Percentiles rank a stretch among this genome's conserved stretches.
Evolutionary conservation across 208 protist genomes (phyloP).

Genomic region (Trypanosoma boissoni): DNA sequence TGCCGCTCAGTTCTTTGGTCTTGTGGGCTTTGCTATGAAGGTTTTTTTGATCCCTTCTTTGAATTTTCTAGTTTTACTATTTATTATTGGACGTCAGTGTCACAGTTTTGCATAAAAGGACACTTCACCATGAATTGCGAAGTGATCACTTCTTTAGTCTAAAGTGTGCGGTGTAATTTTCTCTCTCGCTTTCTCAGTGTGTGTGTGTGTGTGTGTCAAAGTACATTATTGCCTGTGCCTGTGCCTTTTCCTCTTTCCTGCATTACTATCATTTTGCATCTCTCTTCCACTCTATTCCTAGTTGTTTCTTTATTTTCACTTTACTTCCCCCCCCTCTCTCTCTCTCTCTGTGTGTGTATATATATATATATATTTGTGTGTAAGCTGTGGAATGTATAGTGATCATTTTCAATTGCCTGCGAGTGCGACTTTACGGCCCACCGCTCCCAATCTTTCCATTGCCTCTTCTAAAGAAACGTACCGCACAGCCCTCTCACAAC

Average conservation of each 20-base stretch:
- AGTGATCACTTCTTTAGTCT: no score
- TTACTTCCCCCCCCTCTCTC: neutral
- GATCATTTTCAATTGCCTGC: no score
- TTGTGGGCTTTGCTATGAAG: constrained; percentile 29
- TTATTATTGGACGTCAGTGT: neutral
- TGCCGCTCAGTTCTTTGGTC: constrained; percentile 24
- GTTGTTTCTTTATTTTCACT: constrained; percentile 2
- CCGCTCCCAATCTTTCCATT: neutral
- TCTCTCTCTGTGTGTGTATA: constrained; percentile 12
- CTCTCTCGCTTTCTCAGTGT: no score
- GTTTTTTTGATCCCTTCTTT: constrained; percentile 25
- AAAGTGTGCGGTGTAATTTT: no score
- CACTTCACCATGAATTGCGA: no score
- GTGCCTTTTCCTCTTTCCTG: constrained; percentile 19
- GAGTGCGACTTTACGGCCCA: no score
- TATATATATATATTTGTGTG: constrained; percentile 4
- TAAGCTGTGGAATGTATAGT: neutral
- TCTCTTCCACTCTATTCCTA: no score
- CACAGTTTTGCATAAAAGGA: neutral
- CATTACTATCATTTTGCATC: no score
- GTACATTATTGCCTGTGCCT: constrained; percentile 2
- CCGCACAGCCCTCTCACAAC: neutral
- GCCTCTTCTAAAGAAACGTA: neutral
- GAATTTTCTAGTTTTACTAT: neutral
- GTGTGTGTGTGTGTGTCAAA: neutral